A percentile compares a stretch with the other conserved stretches of the same genome.
Conservation (phyloP, 768 basidiomycete genomes). For the Lactarius trivialis region DNA sequence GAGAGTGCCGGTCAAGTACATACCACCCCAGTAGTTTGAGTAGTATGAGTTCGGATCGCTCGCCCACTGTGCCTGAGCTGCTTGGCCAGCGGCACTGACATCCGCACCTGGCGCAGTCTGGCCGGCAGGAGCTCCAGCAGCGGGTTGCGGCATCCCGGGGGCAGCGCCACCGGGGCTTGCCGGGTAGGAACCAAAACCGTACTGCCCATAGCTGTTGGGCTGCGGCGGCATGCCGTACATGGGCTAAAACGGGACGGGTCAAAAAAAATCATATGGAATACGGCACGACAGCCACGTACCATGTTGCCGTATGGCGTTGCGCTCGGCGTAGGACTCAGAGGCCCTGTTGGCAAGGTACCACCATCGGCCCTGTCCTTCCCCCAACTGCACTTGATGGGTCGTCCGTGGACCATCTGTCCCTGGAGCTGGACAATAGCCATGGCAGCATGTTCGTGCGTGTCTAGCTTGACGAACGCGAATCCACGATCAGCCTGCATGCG, state of each 20-base stretch:
- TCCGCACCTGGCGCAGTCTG: slow-evolving; percentile 45
- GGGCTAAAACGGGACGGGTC: slow-evolving; percentile 41
- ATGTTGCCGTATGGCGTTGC: slow-evolving; percentile 69
- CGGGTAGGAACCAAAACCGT: slow-evolving; percentile 68
- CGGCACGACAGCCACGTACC: slow-evolving; percentile 41
- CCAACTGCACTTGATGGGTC: slow-evolving; percentile 98
- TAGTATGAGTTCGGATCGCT: slow-evolving; percentile 70
- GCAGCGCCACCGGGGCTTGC: slow-evolving; percentile 57
- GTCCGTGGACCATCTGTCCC: slow-evolving; percentile 94
- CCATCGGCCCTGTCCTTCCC: slow-evolving; percentile 90
- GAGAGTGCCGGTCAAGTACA: slow-evolving; percentile 27
- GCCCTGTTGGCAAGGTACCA: slow-evolving; percentile 43
- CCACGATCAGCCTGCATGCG: slow-evolving; percentile 99
- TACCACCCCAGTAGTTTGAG: slow-evolving; percentile 81
- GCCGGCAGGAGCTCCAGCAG: slow-evolving; percentile 46
- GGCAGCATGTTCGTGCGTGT: slow-evolving; percentile 97
- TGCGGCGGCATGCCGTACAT: slow-evolving; percentile 91
- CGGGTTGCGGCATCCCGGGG: slow-evolving; percentile 40
- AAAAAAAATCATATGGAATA: neutral
- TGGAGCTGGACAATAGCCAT: slow-evolving; percentile 97
- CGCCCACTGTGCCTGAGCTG: slow-evolving; percentile 72
- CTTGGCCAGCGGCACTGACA: slow-evolving; percentile 43
- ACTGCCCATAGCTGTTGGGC: slow-evolving; percentile 70
- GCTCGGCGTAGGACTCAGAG: slow-evolving; percentile 55
- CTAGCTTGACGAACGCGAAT: slow-evolving; percentile 97